A percentile compares a stretch with the other conserved stretches of the same genome.
phyloP scores from a whole-genome alignment of 495 filamentous ascomycete species.

The Talaromyces stipitatus region DNA sequence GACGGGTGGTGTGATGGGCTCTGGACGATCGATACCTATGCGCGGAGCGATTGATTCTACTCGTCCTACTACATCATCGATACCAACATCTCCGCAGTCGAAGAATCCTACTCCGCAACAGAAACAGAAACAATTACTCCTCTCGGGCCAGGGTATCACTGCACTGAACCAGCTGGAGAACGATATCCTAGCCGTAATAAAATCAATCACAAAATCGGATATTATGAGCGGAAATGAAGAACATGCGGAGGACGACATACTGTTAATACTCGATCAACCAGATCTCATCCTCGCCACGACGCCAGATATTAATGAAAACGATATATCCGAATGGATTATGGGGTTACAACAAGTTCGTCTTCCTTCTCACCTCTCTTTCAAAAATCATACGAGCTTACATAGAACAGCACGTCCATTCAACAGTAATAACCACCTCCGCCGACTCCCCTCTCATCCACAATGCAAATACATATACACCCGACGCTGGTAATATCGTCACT shows the following conservation, averaged over 20 bases:
- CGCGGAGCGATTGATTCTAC: not conserved
- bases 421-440: conserved; percentile 58
- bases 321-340: conserved; percentile 38
- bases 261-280: conserved; percentile 46
- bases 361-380: not conserved
- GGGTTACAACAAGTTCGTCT: conserved; percentile 35
- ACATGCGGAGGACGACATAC: conserved; percentile 13
- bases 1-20: not conserved
- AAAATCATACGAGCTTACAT: not conserved
- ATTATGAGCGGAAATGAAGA: conserved; percentile 5
- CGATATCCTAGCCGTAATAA: conserved; percentile 25
- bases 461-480: conserved; percentile 17
- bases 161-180: conserved; percentile 30
- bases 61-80: not conserved
- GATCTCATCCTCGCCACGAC: conserved; percentile 43
- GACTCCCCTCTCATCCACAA: conserved; percentile 61
- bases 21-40: not conserved
- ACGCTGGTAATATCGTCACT: conserved; percentile 9
- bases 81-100: not conserved
- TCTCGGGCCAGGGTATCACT: conserved; percentile 24
- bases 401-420: conserved; percentile 42
- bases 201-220: conserved; percentile 10
- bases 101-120: conserved; percentile 1
- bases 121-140: conserved; percentile 25
- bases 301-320: conserved; percentile 34